Base-by-base conservation (phyloP, 805 yeast genomes). In the Candida morakotiae region DNA sequence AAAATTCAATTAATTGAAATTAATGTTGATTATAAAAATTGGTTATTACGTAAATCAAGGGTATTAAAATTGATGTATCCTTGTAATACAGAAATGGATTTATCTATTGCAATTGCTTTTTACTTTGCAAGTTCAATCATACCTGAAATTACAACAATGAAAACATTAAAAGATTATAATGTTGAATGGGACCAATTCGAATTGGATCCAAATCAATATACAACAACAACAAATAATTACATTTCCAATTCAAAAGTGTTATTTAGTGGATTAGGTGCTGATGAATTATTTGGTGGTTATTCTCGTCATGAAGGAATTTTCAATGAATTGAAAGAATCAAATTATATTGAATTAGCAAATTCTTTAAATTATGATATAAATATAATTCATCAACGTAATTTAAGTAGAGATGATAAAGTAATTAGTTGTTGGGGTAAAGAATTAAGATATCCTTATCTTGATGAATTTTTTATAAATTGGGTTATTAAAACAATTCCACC, bases 221-320 rank as follows among this genome's bases (percentile, higher is more conserved):
- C 34, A 9, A 21, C 15, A 1, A 17, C 17, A 5, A 37, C 52
- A 31, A 37, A 23, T 2, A 39, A 45, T 6, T 83, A 80, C 48
- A 44, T 52, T 2, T 74, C 88, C 14, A 55, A 60, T 7, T 74
- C 87, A 7, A 75, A 78, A 46, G 95, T 93, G 0, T 57, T 93
- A 7, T 65, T 93, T 24, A 86, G 96, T 37, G 99, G 99, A 0
- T 67, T 93, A 9, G 99, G 99, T 1, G 98, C 98, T 0, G 99
- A 93, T 62, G 99, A 93, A 58, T 62, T 93, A 14, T 89, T 85
- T 66, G 99, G 96, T 0, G 99, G 99, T 0, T 93, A 93, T 56
- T 85, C 95, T 16, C 71, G 97, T 31, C 94, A 93, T 48, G 81
- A 77, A 43, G 58, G 75, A 23, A 51, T 74, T 1, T 73, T 75